A percentile compares a stretch with the other conserved stretches of the same genome.
These are phyloP conservation scores for Colletotrichum tanaceti DNA, from an alignment of 2,329 filamentous ascomycete genomes.

Conservation along the genomic window DNA sequence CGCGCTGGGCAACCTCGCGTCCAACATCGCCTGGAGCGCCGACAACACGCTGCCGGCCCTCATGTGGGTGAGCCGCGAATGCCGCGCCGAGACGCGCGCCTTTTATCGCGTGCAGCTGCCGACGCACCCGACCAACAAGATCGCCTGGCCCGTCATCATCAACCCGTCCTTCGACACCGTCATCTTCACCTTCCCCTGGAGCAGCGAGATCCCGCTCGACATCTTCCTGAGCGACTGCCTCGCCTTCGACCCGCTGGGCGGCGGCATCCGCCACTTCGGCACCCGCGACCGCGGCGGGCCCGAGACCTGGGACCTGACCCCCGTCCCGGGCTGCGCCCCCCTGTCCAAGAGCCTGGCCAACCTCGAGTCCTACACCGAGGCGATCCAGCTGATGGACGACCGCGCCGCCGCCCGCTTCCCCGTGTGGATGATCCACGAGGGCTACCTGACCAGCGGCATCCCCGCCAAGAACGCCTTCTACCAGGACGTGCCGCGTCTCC, in stretches of 20 bases:
- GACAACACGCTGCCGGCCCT: constrained; percentile 41
- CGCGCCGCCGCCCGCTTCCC: constrained; percentile 36
- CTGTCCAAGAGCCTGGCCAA: constrained; percentile 35
- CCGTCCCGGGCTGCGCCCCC: constrained; percentile 35
- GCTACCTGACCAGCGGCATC: constrained; percentile 36
- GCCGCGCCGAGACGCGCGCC: constrained; percentile 39
- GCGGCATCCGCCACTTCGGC: constrained; percentile 38
- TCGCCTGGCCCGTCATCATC: constrained; percentile 40
- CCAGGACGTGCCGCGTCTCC: constrained; percentile 29
- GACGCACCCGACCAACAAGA: constrained; percentile 40
- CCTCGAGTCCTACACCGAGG: constrained; percentile 36
- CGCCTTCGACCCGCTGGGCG: constrained; percentile 36
- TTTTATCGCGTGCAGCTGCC: constrained; percentile 43
- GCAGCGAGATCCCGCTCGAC: constrained; percentile 39
- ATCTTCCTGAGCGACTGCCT: constrained; percentile 39
- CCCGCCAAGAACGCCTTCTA: constrained; percentile 36
- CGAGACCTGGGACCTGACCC: constrained; percentile 40
- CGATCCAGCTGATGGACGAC: constrained; percentile 39
- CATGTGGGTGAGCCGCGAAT: constrained; percentile 42
- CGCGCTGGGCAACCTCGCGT: constrained; percentile 35
- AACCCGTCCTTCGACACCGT: constrained; percentile 43
- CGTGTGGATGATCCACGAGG: constrained; percentile 41
- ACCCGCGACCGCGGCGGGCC: constrained; percentile 37
- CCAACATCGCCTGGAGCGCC: constrained; percentile 41
- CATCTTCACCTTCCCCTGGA: constrained; percentile 41